Conservation (phyloP, 1,284 basidiomycete species). For the Coniferiporia weirii region DNA sequence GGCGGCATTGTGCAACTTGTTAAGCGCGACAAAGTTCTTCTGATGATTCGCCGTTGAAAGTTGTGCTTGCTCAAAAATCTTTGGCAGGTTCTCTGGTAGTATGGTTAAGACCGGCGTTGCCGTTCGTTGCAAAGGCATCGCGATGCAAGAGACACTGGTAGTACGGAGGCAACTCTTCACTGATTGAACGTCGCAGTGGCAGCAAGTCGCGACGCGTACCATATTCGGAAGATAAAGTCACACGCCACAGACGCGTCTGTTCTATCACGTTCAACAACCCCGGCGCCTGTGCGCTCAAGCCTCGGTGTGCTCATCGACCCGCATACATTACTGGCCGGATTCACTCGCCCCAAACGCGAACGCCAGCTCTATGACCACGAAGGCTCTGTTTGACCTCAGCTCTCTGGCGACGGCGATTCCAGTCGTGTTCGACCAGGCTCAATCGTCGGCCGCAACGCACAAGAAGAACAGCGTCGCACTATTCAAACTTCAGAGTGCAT, state of each 20-base stretch:
- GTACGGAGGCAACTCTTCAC: not conserved
- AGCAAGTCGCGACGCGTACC: not conserved
- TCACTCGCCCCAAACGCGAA: not conserved
- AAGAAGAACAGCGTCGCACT: slow-evolving; percentile 20
- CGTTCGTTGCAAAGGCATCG: slow-evolving; percentile 13
- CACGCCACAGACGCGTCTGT: not conserved
- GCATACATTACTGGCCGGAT: too few species aligned
- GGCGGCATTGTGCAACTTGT: slow-evolving; percentile 76
- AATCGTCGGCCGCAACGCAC: slow-evolving; percentile 18
- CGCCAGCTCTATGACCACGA: slow-evolving; percentile 7
- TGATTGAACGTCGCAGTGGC: not conserved
- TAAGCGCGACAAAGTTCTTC: slow-evolving; percentile 86
- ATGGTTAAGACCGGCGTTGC: slow-evolving; percentile 15
- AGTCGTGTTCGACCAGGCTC: slow-evolving; percentile 15
- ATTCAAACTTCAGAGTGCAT: slow-evolving; percentile 15
- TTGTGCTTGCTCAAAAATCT: slow-evolving; percentile 82
- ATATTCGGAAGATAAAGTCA: not conserved
- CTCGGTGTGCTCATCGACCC: not conserved
- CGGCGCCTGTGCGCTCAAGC: not conserved
- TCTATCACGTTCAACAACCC: not conserved
- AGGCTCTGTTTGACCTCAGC: slow-evolving; percentile 11
- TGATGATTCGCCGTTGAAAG: slow-evolving; percentile 79
- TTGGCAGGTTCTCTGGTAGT: slow-evolving; percentile 36
- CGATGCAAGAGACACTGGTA: not conserved
- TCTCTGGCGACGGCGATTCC: slow-evolving; percentile 11